Conservation (phyloP, 495 filamentous ascomycete genomes). For the Terfezia claveryi region DNA sequence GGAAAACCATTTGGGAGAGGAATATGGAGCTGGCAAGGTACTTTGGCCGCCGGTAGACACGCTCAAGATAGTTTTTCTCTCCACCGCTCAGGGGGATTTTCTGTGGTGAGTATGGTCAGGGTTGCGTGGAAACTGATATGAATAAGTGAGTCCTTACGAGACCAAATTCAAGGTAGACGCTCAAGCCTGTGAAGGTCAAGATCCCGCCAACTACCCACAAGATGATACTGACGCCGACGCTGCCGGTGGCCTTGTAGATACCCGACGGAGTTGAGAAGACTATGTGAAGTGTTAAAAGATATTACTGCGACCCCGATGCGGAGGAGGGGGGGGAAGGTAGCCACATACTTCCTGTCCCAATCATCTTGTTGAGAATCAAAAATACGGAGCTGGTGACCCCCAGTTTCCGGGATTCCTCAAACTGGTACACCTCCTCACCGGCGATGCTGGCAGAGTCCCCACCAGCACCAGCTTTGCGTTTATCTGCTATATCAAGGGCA, state of each 20-base stretch:
- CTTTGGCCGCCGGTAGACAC: constrained; percentile 38
- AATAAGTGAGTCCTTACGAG: constrained; percentile 7
- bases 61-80: constrained; percentile 47
- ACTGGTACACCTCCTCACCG: constrained; percentile 22
- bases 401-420: constrained; percentile 27
- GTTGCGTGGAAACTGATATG: too few species aligned
- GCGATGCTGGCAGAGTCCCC: neutral
- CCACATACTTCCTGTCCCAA: constrained; percentile 30
- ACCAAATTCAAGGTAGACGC: constrained; percentile 17
- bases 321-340: neutral
- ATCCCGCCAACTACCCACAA: constrained; percentile 30
- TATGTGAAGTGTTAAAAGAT: too few species aligned
- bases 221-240: constrained; percentile 30
- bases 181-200: constrained; percentile 20
- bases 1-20: constrained; percentile 34
- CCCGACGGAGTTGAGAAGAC: constrained; percentile 23
- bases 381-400: constrained; percentile 32
- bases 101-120: neutral
- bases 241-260: constrained; percentile 22
- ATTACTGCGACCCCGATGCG: too few species aligned
- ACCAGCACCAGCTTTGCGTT: too few species aligned
- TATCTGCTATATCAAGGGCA: too few species aligned
- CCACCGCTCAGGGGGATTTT: constrained; percentile 31
- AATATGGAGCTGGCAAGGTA: constrained; percentile 44
- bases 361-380: constrained; percentile 37